Evolutionary conservation across 2,329 filamentous ascomycete species (phyloP).

Genomic region (Chaetomium sp.): DNA sequence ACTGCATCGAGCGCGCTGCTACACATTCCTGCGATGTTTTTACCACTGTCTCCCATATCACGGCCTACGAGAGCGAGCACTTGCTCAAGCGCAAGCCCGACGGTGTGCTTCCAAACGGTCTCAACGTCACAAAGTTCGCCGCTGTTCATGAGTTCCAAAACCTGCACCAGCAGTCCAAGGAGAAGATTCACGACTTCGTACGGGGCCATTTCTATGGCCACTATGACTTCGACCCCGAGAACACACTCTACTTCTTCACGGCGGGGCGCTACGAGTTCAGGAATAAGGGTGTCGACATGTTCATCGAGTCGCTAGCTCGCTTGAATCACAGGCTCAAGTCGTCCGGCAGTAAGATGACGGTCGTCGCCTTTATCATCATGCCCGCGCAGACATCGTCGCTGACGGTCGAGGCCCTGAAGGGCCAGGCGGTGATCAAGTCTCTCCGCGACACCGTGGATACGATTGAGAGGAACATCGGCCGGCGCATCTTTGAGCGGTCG

Average conservation of each 20-base stretch:
- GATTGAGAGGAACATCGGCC: constrained; percentile 89
- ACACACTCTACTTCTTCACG: constrained; percentile 97
- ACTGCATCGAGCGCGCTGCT: constrained; percentile 94
- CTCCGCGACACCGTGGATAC: constrained; percentile 89
- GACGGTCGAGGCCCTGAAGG: constrained; percentile 93
- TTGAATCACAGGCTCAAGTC: constrained; percentile 91
- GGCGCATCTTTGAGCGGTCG: constrained; percentile 91
- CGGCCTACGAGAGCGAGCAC: constrained; percentile 97
- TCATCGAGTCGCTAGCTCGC: constrained; percentile 92
- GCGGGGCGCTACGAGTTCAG: constrained; percentile 96
- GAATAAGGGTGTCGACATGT: constrained; percentile 99
- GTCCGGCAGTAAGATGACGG: constrained; percentile 83
- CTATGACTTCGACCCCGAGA: constrained; percentile 94
- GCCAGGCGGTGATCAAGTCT: constrained; percentile 96
- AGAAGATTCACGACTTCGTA: constrained; percentile 98
- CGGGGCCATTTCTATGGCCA: constrained; percentile 98
- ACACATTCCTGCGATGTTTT: constrained; percentile 94
- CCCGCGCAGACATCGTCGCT: constrained; percentile 93
- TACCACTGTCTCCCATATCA: constrained; percentile 98
- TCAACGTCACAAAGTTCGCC: constrained; percentile 98
- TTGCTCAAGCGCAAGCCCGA: constrained; percentile 96
- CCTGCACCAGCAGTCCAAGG: constrained; percentile 91
- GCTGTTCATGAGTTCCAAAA: constrained; percentile 99
- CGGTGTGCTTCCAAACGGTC: constrained; percentile 90
- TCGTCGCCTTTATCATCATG: constrained; percentile 99